A percentile compares a stretch with the other conserved stretches of the same genome.
Evolutionary conservation across 1,139 yeast species (phyloP).

Genomic region (Lodderomyces orthopsilosis): DNA sequence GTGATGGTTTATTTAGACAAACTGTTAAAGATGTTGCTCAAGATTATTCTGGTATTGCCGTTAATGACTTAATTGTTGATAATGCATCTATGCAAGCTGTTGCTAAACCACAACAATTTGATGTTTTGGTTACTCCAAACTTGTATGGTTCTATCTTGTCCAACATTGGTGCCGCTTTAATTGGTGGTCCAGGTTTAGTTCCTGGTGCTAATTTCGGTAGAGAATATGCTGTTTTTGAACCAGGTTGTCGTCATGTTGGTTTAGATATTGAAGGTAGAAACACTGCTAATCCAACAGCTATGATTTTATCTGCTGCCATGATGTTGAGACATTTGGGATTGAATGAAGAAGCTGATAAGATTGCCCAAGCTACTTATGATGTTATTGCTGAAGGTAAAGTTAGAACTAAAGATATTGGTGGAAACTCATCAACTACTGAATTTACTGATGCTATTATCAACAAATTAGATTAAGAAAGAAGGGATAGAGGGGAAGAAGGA

Average conservation of each 20-base stretch:
- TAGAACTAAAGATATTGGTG: conserved; percentile 86
- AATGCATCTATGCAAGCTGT: conserved; percentile 99
- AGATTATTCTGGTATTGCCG: conserved; percentile 82
- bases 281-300: conserved; percentile 97
- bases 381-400: conserved; percentile 85
- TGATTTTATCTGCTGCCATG: conserved; percentile 88
- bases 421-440: conserved; percentile 83
- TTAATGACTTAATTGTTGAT: conserved; percentile 94
- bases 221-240: conserved; percentile 97
- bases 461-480: conserved; percentile 38
- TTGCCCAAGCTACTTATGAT: conserved; percentile 83
- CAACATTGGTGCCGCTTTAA: conserved; percentile 96
- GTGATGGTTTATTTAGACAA: conserved; percentile 96
- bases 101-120: conserved; percentile 96
- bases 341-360: conserved; percentile 78
- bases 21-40: conserved; percentile 89
- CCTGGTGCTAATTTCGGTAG: conserved; percentile 99
- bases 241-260: conserved; percentile 99
- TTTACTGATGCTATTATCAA: conserved; percentile 82
- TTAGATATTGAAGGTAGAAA: conserved; percentile 92
- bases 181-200: conserved; percentile 98
- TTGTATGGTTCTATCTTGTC: conserved; percentile 96
- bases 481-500: not conserved
- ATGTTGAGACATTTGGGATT: conserved; percentile 93
- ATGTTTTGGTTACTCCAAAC: conserved; percentile 96